Conservation (phyloP, 1,139 yeast genomes). For the Blastobotrys persicus region DNA sequence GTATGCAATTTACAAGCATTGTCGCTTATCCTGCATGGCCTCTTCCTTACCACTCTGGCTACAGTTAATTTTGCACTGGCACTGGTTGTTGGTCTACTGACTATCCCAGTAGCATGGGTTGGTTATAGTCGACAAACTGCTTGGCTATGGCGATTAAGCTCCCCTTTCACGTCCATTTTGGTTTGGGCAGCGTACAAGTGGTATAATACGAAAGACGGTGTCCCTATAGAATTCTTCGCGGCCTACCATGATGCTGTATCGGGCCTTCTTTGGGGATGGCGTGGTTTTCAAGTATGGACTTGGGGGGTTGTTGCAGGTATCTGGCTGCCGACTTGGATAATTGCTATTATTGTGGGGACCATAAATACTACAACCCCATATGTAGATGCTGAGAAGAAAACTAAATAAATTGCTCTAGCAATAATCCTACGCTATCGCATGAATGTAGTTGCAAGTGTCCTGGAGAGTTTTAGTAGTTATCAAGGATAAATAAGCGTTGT, state of each 20-base stretch:
- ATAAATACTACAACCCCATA: constrained; percentile 7
- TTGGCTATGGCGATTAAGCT: neutral
- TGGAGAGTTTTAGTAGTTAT: no score
- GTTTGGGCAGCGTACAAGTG: constrained; percentile 7
- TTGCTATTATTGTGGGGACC: constrained; percentile 42
- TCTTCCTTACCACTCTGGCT: constrained; percentile 68
- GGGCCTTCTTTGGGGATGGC: constrained; percentile 63
- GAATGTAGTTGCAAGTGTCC: no score
- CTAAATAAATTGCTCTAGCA: constrained; percentile 3
- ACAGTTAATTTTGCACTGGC: constrained; percentile 86
- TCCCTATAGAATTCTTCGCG: neutral
- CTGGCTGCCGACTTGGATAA: constrained; percentile 83
- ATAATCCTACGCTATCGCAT: no score
- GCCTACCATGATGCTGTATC: constrained; percentile 18
- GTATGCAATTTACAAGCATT: constrained; percentile 35
- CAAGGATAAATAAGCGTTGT: neutral
- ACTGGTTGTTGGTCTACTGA: constrained; percentile 60
- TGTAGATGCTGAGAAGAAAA: constrained; percentile 11
- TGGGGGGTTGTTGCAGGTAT: constrained; percentile 73
- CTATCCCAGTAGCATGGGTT: constrained; percentile 70
- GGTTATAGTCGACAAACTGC: constrained; percentile 26
- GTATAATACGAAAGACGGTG: neutral
- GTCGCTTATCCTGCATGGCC: constrained; percentile 60
- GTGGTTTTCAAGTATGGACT: constrained; percentile 77
- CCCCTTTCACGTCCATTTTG: constrained; percentile 3